phyloP scores from a whole-genome alignment of 371 early-diverging fungal species.

The Blyttiomyces sp. region DNA sequence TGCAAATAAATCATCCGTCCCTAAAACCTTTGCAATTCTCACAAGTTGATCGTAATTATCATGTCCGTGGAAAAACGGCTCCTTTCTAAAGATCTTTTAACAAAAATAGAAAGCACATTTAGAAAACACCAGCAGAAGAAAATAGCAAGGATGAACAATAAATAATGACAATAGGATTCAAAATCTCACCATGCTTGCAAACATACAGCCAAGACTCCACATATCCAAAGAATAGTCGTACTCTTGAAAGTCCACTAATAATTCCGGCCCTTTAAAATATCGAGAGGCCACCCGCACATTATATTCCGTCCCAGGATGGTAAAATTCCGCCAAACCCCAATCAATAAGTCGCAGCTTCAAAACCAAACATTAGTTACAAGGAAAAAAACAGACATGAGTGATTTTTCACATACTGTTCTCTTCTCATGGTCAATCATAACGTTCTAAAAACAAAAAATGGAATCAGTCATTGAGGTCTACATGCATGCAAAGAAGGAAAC shows the following conservation, averaged over 20 bases:
- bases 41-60: constrained; percentile 98
- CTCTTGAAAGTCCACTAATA: constrained; percentile 95
- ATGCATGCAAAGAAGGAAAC: neutral
- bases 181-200: constrained; percentile 87
- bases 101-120: neutral
- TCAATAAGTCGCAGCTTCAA: constrained; percentile 97
- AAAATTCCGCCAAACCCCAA: constrained; percentile 99
- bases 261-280: constrained; percentile 99
- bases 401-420: too few species aligned
- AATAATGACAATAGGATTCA: neutral
- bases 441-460: constrained; percentile 70
- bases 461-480: neutral
- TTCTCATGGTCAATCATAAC: constrained; percentile 98
- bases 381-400: constrained; percentile 32
- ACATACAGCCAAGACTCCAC: constrained; percentile 99
- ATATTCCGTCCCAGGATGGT: constrained; percentile 96
- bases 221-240: constrained; percentile 99
- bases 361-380: constrained; percentile 36
- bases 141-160: neutral
- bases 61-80: constrained; percentile 98
- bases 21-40: constrained; percentile 95
- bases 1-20: constrained; percentile 84
- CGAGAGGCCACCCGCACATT: constrained; percentile 98
- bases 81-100: constrained; percentile 90
- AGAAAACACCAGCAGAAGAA: too few species aligned